Evolutionary conservation across 2,329 filamentous ascomycete genomes (phyloP).

Genomic region (Fonsecaea multimorphosa): DNA sequence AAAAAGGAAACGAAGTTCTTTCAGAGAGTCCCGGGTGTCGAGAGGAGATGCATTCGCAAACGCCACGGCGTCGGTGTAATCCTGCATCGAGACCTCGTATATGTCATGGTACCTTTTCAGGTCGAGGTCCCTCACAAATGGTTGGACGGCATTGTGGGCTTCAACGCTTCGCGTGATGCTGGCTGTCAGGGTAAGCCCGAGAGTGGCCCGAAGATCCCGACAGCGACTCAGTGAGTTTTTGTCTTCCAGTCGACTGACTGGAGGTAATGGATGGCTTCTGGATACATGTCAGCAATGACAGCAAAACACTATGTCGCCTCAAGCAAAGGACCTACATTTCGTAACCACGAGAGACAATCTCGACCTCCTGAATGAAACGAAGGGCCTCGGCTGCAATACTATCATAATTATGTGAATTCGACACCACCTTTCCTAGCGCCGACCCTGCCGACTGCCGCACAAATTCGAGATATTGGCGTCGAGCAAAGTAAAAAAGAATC

Average conservation of each 20-base stretch:
- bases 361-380: constrained; percentile 89
- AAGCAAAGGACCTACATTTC: constrained; percentile 57
- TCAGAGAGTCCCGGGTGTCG: constrained; percentile 78
- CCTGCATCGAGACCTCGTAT: constrained; percentile 76
- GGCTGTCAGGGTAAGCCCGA: constrained; percentile 72
- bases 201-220: constrained; percentile 74
- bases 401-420: constrained; percentile 80
- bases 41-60: constrained; percentile 70
- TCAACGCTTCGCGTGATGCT: constrained; percentile 75
- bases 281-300: constrained; percentile 26
- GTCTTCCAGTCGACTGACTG: constrained; percentile 90
- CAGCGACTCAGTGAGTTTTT: constrained; percentile 79
- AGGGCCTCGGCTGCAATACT: constrained; percentile 76
- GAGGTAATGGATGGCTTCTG: constrained; percentile 86
- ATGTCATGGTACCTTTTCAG: constrained; percentile 93
- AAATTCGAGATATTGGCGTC: constrained; percentile 81
- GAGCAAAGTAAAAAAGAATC: constrained; percentile 59
- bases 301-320: too few relatives aligned
- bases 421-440: constrained; percentile 71
- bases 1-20: constrained; percentile 79
- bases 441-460: constrained; percentile 75
- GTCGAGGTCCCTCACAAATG: constrained; percentile 77
- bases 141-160: constrained; percentile 70
- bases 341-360: constrained; percentile 89
- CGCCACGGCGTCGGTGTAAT: constrained; percentile 72